Conservation (phyloP, 306 rosid genomes). For the Potentilla sterilis region DNA sequence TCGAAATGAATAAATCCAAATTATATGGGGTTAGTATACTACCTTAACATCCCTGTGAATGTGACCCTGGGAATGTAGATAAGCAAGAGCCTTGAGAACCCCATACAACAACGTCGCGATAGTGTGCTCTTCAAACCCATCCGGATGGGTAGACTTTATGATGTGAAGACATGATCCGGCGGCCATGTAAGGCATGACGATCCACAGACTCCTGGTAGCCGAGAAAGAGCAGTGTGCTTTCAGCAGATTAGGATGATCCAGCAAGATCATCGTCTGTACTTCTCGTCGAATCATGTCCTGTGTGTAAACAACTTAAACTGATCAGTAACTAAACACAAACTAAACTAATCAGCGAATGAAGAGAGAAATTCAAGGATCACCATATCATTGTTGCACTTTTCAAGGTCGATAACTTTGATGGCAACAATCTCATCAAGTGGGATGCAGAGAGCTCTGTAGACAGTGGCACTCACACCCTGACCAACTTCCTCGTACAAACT, state of each 20-base stretch:
- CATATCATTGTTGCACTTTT: conserved; percentile 78
- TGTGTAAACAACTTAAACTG: conserved; percentile 1
- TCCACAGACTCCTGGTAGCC: conserved; percentile 79
- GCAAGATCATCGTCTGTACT: conserved; percentile 87
- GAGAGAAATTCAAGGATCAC: conserved; percentile 30
- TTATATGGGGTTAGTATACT: neutral
- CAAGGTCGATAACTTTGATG: conserved; percentile 90
- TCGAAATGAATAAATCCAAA: neutral
- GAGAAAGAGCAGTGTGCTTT: conserved; percentile 87
- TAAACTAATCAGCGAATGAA: neutral
- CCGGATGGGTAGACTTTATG: conserved; percentile 75
- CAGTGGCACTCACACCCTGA: conserved; percentile 91
- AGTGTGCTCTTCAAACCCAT: conserved; percentile 83
- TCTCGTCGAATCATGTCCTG: conserved; percentile 87
- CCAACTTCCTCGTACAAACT: conserved; percentile 92
- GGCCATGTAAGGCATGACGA: conserved; percentile 96
- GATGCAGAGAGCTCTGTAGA: conserved; percentile 78
- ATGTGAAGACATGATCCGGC: conserved; percentile 93
- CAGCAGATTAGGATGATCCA: conserved; percentile 76
- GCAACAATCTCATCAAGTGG: conserved; percentile 78
- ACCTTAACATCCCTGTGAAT: conserved; percentile 97
- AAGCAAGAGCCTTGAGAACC: conserved; percentile 79
- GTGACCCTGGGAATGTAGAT: conserved; percentile 86
- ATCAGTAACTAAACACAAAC: neutral
- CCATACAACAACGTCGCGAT: conserved; percentile 71